Conservation (phyloP, 2,329 filamentous ascomycete genomes). For the Fusarium sp. region DNA sequence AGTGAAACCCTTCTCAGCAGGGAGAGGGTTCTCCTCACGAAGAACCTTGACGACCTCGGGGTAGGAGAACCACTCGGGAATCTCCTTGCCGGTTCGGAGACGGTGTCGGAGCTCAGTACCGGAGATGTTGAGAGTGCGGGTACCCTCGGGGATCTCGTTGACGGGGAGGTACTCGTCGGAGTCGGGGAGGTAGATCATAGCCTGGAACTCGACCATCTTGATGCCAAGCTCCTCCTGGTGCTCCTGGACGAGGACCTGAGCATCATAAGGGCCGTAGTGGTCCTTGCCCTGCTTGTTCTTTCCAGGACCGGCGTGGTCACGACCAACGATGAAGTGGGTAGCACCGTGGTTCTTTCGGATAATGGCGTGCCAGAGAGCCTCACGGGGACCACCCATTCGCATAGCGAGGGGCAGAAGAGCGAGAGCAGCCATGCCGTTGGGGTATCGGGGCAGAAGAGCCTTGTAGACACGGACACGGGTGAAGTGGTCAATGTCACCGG, state of each 20-base stretch:
- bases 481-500: slow-evolving; percentile 99
- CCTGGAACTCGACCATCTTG: slow-evolving; percentile 98
- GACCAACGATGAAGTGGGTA: slow-evolving; percentile 98
- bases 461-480: slow-evolving; percentile 99
- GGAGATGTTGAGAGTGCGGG: slow-evolving; percentile 88
- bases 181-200: slow-evolving; percentile 99
- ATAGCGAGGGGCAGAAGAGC: slow-evolving; percentile 96
- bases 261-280: slow-evolving; percentile 98
- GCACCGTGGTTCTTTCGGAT: slow-evolving; percentile 99
- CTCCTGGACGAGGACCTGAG: slow-evolving; percentile 95
- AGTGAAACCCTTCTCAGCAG: slow-evolving; percentile 94
- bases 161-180: slow-evolving; percentile 95
- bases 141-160: slow-evolving; percentile 86
- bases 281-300: slow-evolving; percentile 98
- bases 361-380: slow-evolving; percentile 99
- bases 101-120: slow-evolving; percentile 92
- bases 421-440: slow-evolving; percentile 98
- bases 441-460: slow-evolving; percentile 94
- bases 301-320: slow-evolving; percentile 96
- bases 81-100: slow-evolving; percentile 90
- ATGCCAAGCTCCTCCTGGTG: slow-evolving; percentile 97
- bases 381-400: slow-evolving; percentile 98
- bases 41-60: slow-evolving; percentile 97
- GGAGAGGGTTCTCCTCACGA: slow-evolving; percentile 93
- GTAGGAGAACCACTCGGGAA: slow-evolving; percentile 99